Base-by-base conservation (phyloP, 192 early-diverging fungal genomes). In the Dimargaris cristalligena region DNA sequence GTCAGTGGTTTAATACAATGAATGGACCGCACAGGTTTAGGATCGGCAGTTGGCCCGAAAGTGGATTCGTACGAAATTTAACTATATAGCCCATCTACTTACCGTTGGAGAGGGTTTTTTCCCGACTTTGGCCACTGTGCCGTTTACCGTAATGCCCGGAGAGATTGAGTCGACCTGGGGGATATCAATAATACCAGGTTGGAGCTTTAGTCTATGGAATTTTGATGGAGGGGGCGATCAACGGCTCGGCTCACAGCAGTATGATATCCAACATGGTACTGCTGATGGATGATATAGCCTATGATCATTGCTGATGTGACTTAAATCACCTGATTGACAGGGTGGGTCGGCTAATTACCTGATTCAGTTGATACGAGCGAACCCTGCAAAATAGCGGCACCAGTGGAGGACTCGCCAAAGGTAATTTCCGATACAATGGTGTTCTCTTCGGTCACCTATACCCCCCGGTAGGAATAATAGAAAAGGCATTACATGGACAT, bases 371-470 rank as follows among this genome's bases (percentile, higher is more conserved):
- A 76, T 22, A 87, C 79, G 69, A 78, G 83, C 22, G 84, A 76
- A 47, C 86, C 86, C 60, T 82, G 80, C 14, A 85, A 68, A n/a
- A 85, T 74, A 2, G 89, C 88, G 8, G 86, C 85, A n/a, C 94
- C 94, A 49, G 80, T 84, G 28, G 87, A 65, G 9, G 78, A 77
- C 70, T 97, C 94, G 29, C 75, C 80, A 70, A 97, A 97, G 8
- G 86, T 80, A 33, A 94, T 82, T 74, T 97, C 94, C 0, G 88
- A 69, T 20, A 97, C 88, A 52, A 97, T 93, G 35, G 78, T 79
- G 68, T 92, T 92, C 64, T 97, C 89, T 72, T 95, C 92, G 51
- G 90, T 60, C 25, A 97, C 92, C 79, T 92, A 70, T 33, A 69
- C 74, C n/a, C n/a, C n/a, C n/a, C n/a, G n/a, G 34, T 67, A 77